phyloP scores from a whole-genome alignment of 2,329 filamentous ascomycete species.

The Cytospora piceae region DNA sequence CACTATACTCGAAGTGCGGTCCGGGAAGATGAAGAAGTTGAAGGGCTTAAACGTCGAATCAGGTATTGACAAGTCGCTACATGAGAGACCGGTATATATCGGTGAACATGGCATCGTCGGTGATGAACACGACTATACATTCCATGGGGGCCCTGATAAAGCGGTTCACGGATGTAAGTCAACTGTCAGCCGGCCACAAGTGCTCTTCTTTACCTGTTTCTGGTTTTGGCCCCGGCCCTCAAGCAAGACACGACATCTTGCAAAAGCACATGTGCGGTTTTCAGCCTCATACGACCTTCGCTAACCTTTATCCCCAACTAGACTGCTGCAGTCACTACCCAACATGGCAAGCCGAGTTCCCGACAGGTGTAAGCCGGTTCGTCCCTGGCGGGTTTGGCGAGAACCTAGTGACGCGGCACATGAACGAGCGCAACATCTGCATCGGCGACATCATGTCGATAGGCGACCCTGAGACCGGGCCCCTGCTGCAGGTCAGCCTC shows the following conservation, averaged over 20 bases:
- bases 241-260: not conserved
- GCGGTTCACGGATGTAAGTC: slow-evolving; percentile 61
- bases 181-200: not conserved
- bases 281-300: slow-evolving; percentile 3
- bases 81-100: slow-evolving; percentile 50
- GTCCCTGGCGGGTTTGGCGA: slow-evolving; percentile 65
- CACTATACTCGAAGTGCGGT: slow-evolving; percentile 59
- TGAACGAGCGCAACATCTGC: slow-evolving; percentile 68
- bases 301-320: slow-evolving; percentile 35
- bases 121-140: slow-evolving; percentile 65
- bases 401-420: slow-evolving; percentile 60
- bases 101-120: slow-evolving; percentile 54
- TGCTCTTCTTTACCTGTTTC: not conserved
- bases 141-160: slow-evolving; percentile 67
- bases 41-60: slow-evolving; percentile 54
- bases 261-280: not conserved
- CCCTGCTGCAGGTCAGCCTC: slow-evolving; percentile 60
- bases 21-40: slow-evolving; percentile 59
- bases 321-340: slow-evolving; percentile 65
- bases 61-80: slow-evolving; percentile 59
- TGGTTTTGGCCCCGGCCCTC: not conserved
- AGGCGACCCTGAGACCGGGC: slow-evolving; percentile 45
- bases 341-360: slow-evolving; percentile 57
- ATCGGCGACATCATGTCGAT: slow-evolving; percentile 65
- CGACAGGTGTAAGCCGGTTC: slow-evolving; percentile 55